phyloP scores from a whole-genome alignment of 2,329 filamentous ascomycete species.

The Fonsecaea monophora region DNA sequence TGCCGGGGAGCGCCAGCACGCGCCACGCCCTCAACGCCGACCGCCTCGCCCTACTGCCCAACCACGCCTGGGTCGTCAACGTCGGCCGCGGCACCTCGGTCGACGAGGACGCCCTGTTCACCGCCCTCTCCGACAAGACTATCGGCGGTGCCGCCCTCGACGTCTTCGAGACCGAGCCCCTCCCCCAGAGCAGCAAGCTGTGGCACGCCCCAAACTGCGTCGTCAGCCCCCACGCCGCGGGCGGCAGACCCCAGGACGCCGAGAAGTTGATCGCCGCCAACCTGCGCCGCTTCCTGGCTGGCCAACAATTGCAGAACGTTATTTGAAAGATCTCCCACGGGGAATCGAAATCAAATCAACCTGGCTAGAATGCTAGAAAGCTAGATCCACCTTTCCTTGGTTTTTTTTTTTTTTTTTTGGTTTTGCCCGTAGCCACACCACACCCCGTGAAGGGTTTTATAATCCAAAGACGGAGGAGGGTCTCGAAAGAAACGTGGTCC shows the following conservation, averaged over 20 bases:
- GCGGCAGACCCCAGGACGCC: constrained; percentile 62
- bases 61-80: constrained; percentile 50
- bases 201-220: constrained; percentile 47
- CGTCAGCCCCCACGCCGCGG: constrained; percentile 40
- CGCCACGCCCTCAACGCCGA: constrained; percentile 62
- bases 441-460: no score
- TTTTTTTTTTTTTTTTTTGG: no score
- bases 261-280: constrained; percentile 68
- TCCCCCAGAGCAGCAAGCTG: constrained; percentile 70
- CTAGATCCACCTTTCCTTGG: no score
- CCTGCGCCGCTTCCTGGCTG: constrained; percentile 64
- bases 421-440: no score
- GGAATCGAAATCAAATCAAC: no score
- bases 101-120: constrained; percentile 67
- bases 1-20: constrained; percentile 65
- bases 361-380: no score
- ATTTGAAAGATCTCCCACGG: constrained; percentile 43
- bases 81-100: constrained; percentile 66
- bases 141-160: constrained; percentile 73
- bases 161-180: constrained; percentile 73
- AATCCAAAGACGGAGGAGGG: no score
- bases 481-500: no score
- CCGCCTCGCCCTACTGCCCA: constrained; percentile 60
- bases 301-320: constrained; percentile 65
- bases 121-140: constrained; percentile 60